Evolutionary conservation across 2,329 filamentous ascomycete species (phyloP).

Genomic region (Verruconis gallopava): DNA sequence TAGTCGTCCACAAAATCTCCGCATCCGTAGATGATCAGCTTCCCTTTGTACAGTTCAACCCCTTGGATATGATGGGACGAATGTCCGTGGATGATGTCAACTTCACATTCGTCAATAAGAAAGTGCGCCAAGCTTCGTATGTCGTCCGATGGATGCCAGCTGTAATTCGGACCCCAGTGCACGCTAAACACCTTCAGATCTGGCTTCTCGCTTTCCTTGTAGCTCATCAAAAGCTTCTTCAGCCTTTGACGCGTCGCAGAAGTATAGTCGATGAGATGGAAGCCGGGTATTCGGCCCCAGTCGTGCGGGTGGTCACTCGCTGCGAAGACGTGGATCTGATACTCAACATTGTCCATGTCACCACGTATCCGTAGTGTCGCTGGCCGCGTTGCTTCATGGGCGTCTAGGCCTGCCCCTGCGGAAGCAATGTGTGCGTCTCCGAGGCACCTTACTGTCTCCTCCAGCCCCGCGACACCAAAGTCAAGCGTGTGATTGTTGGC

Average conservation of each 20-base stretch:
- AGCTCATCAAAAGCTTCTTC: conserved; percentile 1
- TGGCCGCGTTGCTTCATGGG: not conserved
- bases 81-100: conserved; percentile 30
- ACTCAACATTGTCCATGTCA: conserved; percentile 12
- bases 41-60: conserved; percentile 24
- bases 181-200: conserved; percentile 27
- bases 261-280: conserved; percentile 27
- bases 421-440: conserved; percentile 17
- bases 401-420: conserved; percentile 14
- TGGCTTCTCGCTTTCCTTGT: conserved; percentile 3
- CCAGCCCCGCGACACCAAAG: conserved; percentile 22
- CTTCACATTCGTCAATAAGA: conserved; percentile 27
- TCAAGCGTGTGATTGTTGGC: conserved; percentile 30
- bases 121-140: conserved; percentile 26
- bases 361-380: not conserved
- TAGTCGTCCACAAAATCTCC: conserved; percentile 33
- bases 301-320: conserved; percentile 25
- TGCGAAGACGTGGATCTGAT: conserved; percentile 22
- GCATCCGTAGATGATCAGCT: conserved; percentile 28
- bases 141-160: conserved; percentile 21
- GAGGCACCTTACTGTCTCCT: conserved; percentile 23
- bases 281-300: conserved; percentile 21
- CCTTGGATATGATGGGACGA: conserved; percentile 30
- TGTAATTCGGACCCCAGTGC: conserved; percentile 31
- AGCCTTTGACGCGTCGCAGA: conserved; percentile 9